Evolutionary conservation across 345 rosid genomes (phyloP).

Genomic region (Combretum micranthum): DNA sequence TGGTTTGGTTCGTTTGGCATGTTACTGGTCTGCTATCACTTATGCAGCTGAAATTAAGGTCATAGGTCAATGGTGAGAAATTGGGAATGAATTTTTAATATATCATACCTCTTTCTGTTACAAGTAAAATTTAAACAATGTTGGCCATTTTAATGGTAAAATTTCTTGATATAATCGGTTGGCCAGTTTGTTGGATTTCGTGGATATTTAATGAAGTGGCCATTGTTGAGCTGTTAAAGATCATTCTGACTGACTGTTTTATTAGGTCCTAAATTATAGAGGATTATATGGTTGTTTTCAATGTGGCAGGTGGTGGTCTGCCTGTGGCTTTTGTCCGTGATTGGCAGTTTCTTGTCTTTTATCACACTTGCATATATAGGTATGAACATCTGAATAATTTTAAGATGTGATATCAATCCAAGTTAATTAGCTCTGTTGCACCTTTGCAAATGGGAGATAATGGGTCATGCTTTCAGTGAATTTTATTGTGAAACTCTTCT

Average conservation of each 20-base stretch:
- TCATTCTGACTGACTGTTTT: background rate
- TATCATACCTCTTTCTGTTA: too few relatives aligned
- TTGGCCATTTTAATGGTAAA: too few relatives aligned
- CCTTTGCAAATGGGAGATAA: background rate
- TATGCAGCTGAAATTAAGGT: too few relatives aligned
- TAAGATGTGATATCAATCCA: background rate
- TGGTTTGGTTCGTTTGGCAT: too few relatives aligned
- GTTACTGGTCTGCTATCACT: too few relatives aligned
- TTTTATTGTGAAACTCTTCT: too few relatives aligned
- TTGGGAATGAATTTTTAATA: too few relatives aligned
- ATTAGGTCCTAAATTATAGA: background rate
- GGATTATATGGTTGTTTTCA: background rate
- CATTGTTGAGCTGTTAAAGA: background rate
- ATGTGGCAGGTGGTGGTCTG: constrained; percentile 69
- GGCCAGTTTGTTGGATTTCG: background rate
- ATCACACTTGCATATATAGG: constrained; percentile 85
- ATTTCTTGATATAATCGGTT: constrained; percentile 5
- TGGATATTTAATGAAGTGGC: background rate
- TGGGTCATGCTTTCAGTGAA: background rate
- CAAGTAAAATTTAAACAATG: too few relatives aligned
- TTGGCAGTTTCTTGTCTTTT: constrained; percentile 77
- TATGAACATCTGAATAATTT: constrained; percentile 16
- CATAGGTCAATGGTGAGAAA: too few relatives aligned
- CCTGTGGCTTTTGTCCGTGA: constrained; percentile 81
- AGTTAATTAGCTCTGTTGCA: background rate